These are phyloP conservation scores for Hypericum perforatum DNA, from an alignment of 345 rosid genomes.

Conservation along the genomic window DNA sequence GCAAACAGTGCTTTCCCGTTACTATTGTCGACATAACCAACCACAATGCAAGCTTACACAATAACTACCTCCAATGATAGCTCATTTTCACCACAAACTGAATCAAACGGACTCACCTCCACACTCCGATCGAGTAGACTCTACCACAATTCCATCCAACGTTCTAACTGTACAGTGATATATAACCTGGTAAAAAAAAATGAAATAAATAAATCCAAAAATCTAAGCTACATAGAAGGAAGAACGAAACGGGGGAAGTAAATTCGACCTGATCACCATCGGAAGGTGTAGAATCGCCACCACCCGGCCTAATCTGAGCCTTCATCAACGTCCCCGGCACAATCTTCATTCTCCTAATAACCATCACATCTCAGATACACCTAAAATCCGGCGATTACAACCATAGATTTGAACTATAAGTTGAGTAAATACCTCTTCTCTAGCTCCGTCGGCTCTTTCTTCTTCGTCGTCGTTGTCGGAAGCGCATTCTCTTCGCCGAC, in stretches of 20 bases:
- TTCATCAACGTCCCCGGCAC: conserved; percentile 84
- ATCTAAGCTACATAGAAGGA: not conserved
- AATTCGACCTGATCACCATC: conserved; percentile 86
- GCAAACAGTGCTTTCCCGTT: conserved; percentile 6
- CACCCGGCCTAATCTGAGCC: conserved; percentile 82
- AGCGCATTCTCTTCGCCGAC: conserved; percentile 25
- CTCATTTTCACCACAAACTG: not conserved
- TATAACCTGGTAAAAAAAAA: conserved; percentile 36
- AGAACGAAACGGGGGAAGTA: not conserved
- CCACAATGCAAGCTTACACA: not conserved
- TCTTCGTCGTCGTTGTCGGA: conserved; percentile 27
- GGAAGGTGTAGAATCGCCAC: conserved; percentile 65
- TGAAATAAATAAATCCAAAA: not conserved
- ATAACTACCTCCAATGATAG: not conserved
- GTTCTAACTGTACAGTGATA: conserved; percentile 88
- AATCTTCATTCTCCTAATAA: conserved; percentile 71
- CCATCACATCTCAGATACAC: conserved; percentile 6
- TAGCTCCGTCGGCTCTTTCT: conserved; percentile 47
- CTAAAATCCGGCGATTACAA: not conserved
- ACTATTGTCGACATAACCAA: conserved; percentile 5
- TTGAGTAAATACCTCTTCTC: conserved; percentile 39
- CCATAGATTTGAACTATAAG: not conserved
- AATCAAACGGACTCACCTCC: conserved; percentile 47
- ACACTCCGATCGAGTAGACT: conserved; percentile 60
- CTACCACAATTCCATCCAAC: conserved; percentile 66